Base-by-base conservation (phyloP, 192 early-diverging fungal species). In the Funneliformis mosseae region DNA sequence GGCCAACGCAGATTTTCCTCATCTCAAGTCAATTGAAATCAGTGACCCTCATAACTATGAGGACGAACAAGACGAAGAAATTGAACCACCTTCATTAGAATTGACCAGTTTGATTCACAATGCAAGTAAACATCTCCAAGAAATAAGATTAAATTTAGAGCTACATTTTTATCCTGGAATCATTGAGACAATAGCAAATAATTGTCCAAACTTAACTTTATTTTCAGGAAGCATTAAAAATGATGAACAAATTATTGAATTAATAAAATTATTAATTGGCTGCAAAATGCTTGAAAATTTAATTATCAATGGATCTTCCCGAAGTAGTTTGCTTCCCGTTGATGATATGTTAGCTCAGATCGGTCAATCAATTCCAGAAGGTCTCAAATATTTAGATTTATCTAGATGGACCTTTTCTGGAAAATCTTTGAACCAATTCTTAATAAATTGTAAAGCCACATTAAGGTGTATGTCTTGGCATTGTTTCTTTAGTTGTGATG, bases 71-170 rank as follows among this genome's bases (percentile, higher is more conserved):
- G 55, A 76, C 18, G 74, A 76, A 25, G 55, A 60, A 10, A 9
- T 9, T 59, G 33, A 41, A 25, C 59, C 59, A 1, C 74, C 74
- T 14, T 39, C 43, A 1, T 55, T n/a, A 25, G 55, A 76, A 63
- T 62, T 62, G 14, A 59, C 25, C 0, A 21, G 11, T 10, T 27
- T 76, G 23, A 76, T 76, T 39, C 33, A 16, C 9, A 76, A 41
- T 23, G 9, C 39, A 18, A 43, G 18, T 76, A 6, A 7, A 62
- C 14, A 60, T 61, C 43, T 76, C n/a, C n/a, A 46, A 41, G 74
- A 76, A 25, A 42, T 76, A n/a, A 25, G 38, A 62, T 62, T 76
- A 42, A 39, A 59, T 63, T 59, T 76, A 59, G 74, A 76, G n/a
- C 62, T 76, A 27, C 43, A 76, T 61, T 76, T 27, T 62, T 76